Percentiles rank a stretch among this genome's conserved stretches.
Conservation (phyloP, 768 basidiomycete species). For the Leccinum pellstonianum region DNA sequence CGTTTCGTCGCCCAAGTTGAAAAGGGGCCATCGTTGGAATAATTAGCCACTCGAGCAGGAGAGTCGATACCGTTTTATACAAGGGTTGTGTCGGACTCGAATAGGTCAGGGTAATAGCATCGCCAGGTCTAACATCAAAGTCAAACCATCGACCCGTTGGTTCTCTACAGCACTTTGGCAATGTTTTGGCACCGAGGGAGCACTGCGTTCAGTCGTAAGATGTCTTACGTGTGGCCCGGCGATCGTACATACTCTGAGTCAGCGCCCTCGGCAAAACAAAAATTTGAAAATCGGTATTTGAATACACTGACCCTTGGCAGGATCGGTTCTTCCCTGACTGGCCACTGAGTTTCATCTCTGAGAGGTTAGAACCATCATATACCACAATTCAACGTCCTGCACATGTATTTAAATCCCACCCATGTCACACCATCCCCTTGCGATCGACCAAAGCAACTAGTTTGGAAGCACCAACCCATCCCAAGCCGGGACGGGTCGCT, state of each 20-base stretch:
- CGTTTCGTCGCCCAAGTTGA: slow-evolving; percentile 16
- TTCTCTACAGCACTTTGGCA: not conserved
- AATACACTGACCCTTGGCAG: no score
- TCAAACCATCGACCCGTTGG: not conserved
- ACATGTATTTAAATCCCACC: no score
- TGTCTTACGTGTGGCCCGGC: not conserved
- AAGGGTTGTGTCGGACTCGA: not conserved
- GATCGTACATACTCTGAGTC: not conserved
- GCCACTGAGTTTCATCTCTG: no score
- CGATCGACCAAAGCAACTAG: not conserved
- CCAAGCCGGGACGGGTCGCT: slow-evolving; percentile 67
- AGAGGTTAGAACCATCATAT: no score
- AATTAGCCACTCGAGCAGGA: not conserved
- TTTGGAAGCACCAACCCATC: slow-evolving; percentile 45
- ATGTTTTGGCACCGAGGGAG: not conserved
- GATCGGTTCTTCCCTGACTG: no score
- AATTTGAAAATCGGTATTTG: not conserved
- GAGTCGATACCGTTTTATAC: not conserved
- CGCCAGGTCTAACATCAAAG: not conserved
- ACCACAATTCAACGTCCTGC: no score
- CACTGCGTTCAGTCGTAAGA: not conserved
- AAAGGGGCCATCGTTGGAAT: slow-evolving; percentile 13
- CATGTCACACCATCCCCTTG: no score
- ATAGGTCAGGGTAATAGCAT: not conserved
- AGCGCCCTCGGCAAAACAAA: not conserved